Evolutionary conservation across 768 basidiomycete species (phyloP), one percentile per base, ranked within the genome.

Genomic region (Tylopilus felleus): DNA sequence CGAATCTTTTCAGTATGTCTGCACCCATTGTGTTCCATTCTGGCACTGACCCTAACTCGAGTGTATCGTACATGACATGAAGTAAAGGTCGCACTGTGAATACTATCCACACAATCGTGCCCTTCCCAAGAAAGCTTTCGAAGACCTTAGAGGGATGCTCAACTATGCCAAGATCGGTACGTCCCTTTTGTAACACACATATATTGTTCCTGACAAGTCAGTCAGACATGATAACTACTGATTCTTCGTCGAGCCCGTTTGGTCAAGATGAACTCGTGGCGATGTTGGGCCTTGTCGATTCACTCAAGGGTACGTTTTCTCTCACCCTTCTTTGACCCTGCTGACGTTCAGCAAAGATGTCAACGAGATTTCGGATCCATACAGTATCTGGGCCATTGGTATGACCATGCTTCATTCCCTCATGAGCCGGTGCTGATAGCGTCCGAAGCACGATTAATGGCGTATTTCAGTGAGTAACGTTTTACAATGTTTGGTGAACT

Each of bases 191-290:
- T 49, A 2, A 40, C 33, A 8, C 2, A 7, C 47, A 21, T 2
- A 2, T 2, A 2, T 5, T 41, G 10, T 46, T 41, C 27, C 39
- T 5, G 53, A 49, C 4, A 0, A 33, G 39, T 7, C 1, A 7
- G 14, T 13, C 16, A 61, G 60, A 61, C 21, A 51, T 61, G 33
- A 47, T 61, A 33, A 61, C 61, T 9, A 39, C 61, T 12, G 47
- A 61, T 49, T 60, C 61, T 7, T 61, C 61, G 8, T 31, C 61
- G 31, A 53, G 60, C 25, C 60, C 56, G 0, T 63, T 61, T 6
- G 33, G 44, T 22, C 51, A 59, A 44, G 56, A 55, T 17, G 52
- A 61, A 5, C 49, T 63, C 1, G 29, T 38, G 35, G 46, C 60
- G 9, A 55, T 63, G 3, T 5, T 59, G 9, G 57, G 59, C 17